These are phyloP conservation scores for Cicer judaicum DNA, from an alignment of 306 rosid genomes.

Conservation along the genomic window DNA sequence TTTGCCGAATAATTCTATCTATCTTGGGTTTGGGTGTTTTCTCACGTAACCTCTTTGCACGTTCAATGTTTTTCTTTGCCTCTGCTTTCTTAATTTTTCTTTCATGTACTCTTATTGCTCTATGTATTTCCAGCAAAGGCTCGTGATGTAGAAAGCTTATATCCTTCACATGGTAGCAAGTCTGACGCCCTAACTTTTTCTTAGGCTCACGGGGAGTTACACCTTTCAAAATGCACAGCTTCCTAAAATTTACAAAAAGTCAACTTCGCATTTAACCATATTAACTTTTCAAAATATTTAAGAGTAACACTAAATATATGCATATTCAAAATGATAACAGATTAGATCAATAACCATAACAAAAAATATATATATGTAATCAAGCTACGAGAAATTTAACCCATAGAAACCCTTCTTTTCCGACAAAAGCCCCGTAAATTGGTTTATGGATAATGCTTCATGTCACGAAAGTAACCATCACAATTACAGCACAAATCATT, in stretches of 20 bases:
- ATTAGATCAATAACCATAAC: background rate
- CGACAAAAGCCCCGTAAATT: background rate
- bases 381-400: background rate
- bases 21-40: constrained; percentile 66
- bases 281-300: background rate
- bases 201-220: constrained; percentile 91
- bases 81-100: constrained; percentile 84
- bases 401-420: constrained; percentile 2
- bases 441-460: too few relatives aligned
- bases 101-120: constrained; percentile 72
- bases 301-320: background rate
- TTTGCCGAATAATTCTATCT: constrained; percentile 73
- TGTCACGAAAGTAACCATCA: too few relatives aligned
- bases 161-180: constrained; percentile 93
- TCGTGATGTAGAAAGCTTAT: constrained; percentile 85
- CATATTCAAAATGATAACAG: background rate
- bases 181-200: constrained; percentile 92
- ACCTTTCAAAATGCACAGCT: constrained; percentile 88
- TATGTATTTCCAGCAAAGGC: constrained; percentile 74
- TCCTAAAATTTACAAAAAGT: constrained; percentile 56
- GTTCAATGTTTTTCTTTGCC: constrained; percentile 79
- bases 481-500: too few relatives aligned
- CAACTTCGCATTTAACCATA: constrained; percentile 5
- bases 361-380: background rate
- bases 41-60: constrained; percentile 61